phyloP scores from a whole-genome alignment of 2,329 filamentous ascomycete species.

The Colletotrichum spaethianum region DNA sequence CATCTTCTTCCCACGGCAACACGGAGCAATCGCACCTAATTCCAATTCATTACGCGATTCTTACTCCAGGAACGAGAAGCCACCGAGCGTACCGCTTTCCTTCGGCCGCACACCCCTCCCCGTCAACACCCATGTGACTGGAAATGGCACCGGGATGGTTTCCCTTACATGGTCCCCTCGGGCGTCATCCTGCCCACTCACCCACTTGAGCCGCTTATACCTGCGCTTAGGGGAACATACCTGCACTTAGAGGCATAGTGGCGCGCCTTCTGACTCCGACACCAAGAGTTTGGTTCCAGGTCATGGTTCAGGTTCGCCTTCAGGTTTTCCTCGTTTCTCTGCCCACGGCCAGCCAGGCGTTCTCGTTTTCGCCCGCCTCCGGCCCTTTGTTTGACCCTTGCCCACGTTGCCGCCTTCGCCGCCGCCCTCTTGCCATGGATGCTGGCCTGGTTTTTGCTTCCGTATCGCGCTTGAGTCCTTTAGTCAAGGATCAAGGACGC shows the following conservation, averaged over 20 bases:
- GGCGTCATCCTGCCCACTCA: slow-evolving; percentile 44
- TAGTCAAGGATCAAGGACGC: slow-evolving; percentile 26
- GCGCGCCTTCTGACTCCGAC: slow-evolving; percentile 37
- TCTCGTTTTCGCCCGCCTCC: slow-evolving; percentile 20
- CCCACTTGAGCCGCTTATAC: slow-evolving; percentile 44
- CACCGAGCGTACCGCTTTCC: slow-evolving; percentile 43
- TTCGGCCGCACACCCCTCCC: slow-evolving; percentile 42
- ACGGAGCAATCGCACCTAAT: neutral
- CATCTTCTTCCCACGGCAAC: neutral
- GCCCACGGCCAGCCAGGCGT: neutral
- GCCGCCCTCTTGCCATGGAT: slow-evolving; percentile 7
- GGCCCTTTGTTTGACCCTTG: slow-evolving; percentile 19
- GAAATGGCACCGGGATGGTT: slow-evolving; percentile 45
- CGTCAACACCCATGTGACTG: slow-evolving; percentile 43
- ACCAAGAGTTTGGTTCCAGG: slow-evolving; percentile 40
- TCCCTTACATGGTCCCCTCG: slow-evolving; percentile 39
- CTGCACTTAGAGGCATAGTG: slow-evolving; percentile 40
- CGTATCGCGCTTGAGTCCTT: slow-evolving; percentile 20
- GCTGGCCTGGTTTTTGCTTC: slow-evolving; percentile 29
- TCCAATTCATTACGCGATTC: slow-evolving; percentile 28
- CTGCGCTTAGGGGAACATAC: slow-evolving; percentile 45
- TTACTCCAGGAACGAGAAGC: slow-evolving; percentile 24
- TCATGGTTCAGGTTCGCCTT: slow-evolving; percentile 29
- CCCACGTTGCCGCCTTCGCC: slow-evolving; percentile 22
- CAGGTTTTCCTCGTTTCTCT: slow-evolving; percentile 2